phyloP scores from a whole-genome alignment of 768 basidiomycete genomes.

The Mycena alexandri region DNA sequence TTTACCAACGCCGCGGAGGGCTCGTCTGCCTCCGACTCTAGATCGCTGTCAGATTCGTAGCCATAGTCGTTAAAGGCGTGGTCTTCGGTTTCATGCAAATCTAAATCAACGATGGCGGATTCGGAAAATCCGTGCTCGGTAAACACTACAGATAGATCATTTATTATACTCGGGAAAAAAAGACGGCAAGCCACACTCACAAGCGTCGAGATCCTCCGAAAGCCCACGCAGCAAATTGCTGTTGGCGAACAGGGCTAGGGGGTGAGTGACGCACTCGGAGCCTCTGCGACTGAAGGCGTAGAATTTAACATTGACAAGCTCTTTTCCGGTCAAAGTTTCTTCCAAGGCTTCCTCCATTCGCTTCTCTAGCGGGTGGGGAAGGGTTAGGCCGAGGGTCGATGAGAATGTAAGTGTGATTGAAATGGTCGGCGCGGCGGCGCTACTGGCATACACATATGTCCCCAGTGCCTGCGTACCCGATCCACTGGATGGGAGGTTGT shows the following conservation, averaged over 20 bases:
- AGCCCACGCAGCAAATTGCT: slow-evolving; percentile 35
- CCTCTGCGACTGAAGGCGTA: slow-evolving; percentile 40
- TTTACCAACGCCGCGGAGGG: too few species aligned
- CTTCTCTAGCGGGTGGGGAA: slow-evolving; percentile 1
- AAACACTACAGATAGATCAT: slow-evolving; percentile 32
- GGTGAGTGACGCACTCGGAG: slow-evolving; percentile 18
- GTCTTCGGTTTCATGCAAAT: slow-evolving; percentile 21
- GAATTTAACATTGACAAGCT: slow-evolving; percentile 39
- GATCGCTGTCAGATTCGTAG: slow-evolving; percentile 42
- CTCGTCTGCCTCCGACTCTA: slow-evolving; percentile 28
- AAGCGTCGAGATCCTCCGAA: slow-evolving; percentile 31
- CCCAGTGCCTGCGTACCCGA: not conserved
- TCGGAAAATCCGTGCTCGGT: slow-evolving; percentile 28
- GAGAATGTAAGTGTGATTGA: slow-evolving; percentile 13
- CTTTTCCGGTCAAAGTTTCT: slow-evolving; percentile 32
- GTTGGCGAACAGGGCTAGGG: slow-evolving; percentile 37
- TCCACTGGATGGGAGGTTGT: not conserved
- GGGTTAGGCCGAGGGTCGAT: slow-evolving; percentile 5
- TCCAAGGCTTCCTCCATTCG: slow-evolving; percentile 33
- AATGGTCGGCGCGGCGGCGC: slow-evolving; percentile 9
- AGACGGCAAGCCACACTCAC: slow-evolving; percentile 20
- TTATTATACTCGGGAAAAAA: too few species aligned
- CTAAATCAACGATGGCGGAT: slow-evolving; percentile 13
- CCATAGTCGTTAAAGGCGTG: slow-evolving; percentile 27
- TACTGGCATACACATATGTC: slow-evolving; percentile 15